phyloP scores from a whole-genome alignment of 345 rosid species.

The Linum tenue region DNA sequence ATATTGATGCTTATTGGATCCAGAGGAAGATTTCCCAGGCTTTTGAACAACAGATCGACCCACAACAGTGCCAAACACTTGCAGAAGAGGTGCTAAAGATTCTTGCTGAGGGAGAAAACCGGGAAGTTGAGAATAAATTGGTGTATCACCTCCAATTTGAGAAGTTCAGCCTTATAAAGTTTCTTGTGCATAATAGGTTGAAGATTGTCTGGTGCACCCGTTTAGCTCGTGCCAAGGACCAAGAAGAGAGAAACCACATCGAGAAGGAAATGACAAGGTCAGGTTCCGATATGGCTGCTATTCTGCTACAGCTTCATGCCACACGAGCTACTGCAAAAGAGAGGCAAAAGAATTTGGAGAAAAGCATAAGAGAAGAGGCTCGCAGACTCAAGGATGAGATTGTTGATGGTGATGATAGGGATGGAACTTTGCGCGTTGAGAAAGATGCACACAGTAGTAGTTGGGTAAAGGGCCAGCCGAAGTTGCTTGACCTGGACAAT shows the following conservation, averaged over 20 bases:
- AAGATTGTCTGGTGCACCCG: conserved; percentile 95
- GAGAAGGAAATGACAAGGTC: conserved; percentile 72
- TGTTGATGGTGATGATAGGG: conserved; percentile 54
- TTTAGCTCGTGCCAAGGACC: conserved; percentile 82
- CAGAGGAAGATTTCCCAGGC: conserved; percentile 90
- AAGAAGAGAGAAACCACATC: conserved; percentile 62
- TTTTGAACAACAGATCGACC: conserved; percentile 79
- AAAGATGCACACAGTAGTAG: conserved; percentile 55
- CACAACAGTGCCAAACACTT: conserved; percentile 74
- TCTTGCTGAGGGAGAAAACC: conserved; percentile 76
- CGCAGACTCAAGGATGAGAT: conserved; percentile 76
- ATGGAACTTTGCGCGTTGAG: conserved; percentile 48
- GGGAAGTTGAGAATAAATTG: conserved; percentile 71
- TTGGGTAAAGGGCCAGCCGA: conserved; percentile 78
- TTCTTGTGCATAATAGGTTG: conserved; percentile 55
- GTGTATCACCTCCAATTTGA: conserved; percentile 51
- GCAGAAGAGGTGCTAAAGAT: conserved; percentile 89
- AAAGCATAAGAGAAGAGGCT: conserved; percentile 94
- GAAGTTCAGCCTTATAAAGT: conserved; percentile 68
- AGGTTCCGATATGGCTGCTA: conserved; percentile 63
- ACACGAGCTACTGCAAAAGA: conserved; percentile 93
- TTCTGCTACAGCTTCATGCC: conserved; percentile 87
- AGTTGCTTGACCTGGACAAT: conserved; percentile 72
- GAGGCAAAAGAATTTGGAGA: conserved; percentile 84
- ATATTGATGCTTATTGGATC: conserved; percentile 95